Percentiles rank a stretch among this genome's conserved stretches.
phyloP scores from a whole-genome alignment of 2,329 filamentous ascomycete genomes.

The Ascochyta rabiei region DNA sequence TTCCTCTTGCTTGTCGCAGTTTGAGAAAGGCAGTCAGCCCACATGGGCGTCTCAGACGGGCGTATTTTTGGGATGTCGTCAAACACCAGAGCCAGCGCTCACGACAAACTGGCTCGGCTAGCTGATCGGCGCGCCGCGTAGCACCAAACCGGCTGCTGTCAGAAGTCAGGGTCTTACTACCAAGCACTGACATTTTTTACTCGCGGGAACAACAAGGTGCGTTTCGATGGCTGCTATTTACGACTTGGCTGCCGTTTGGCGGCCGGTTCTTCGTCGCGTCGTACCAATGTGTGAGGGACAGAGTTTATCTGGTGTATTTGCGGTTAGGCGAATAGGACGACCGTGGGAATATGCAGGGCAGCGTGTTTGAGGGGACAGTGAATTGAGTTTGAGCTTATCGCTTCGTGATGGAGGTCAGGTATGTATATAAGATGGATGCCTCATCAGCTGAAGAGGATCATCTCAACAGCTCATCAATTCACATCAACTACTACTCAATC shows the following conservation, averaged over 20 bases:
- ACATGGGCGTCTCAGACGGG: slow-evolving; percentile 6
- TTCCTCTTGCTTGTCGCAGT: slow-evolving; percentile 8
- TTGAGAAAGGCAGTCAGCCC: slow-evolving; percentile 4
- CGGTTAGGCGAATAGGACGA: slow-evolving; percentile 12
- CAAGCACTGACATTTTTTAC: slow-evolving; percentile 13
- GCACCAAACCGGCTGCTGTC: slow-evolving; percentile 7
- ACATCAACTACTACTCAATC: neutral
- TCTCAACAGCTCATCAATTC: slow-evolving; percentile 13
- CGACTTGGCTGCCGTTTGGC: slow-evolving; percentile 7
- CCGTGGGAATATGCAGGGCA: slow-evolving; percentile 10
- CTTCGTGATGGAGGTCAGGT: neutral
- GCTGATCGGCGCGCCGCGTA: slow-evolving; percentile 4
- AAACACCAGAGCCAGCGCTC: slow-evolving; percentile 10
- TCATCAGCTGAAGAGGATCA: neutral
- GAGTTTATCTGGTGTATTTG: slow-evolving; percentile 5
- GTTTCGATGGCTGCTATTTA: slow-evolving; percentile 28
- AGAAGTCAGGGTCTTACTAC: slow-evolving; percentile 7
- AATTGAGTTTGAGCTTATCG: slow-evolving; percentile 2
- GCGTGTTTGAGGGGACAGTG: slow-evolving; percentile 5
- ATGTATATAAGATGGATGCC: slow-evolving; percentile 15
- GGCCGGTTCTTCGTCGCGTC: slow-evolving; percentile 8
- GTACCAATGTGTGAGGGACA: slow-evolving; percentile 11
- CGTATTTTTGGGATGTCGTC: slow-evolving; percentile 12
- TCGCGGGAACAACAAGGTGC: slow-evolving; percentile 11
- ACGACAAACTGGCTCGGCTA: slow-evolving; percentile 2